phyloP scores from a whole-genome alignment of 2,329 filamentous ascomycete species.

The Byssoonygena ceratinophila region DNA sequence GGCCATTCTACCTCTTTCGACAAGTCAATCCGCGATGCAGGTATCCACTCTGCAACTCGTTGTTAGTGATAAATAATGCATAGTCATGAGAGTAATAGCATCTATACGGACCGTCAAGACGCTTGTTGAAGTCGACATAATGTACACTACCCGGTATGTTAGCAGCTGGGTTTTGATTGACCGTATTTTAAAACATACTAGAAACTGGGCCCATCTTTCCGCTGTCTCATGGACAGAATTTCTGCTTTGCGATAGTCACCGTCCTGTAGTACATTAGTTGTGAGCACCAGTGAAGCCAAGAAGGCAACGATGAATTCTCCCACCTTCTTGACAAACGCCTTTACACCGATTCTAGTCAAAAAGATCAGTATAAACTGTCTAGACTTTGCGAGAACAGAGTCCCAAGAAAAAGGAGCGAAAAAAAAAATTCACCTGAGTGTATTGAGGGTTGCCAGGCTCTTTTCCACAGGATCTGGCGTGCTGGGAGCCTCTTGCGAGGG shows the following conservation, averaged over 20 bases:
- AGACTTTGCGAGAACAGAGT: neutral
- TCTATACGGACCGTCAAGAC: slow-evolving; percentile 45
- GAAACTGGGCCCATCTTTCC: slow-evolving; percentile 77
- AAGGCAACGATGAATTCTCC: slow-evolving; percentile 27
- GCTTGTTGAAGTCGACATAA: slow-evolving; percentile 97
- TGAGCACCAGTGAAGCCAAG: slow-evolving; percentile 9
- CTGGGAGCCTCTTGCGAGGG: slow-evolving; percentile 43
- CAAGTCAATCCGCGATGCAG: slow-evolving; percentile 71
- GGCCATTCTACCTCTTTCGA: slow-evolving; percentile 93
- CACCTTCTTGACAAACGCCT: slow-evolving; percentile 60
- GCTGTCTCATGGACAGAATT: slow-evolving; percentile 86
- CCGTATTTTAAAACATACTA: slow-evolving; percentile 53
- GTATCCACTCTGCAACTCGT: slow-evolving; percentile 65
- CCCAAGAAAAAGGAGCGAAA: neutral
- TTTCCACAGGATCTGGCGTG: slow-evolving; percentile 55
- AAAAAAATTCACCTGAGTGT: slow-evolving; percentile 54
- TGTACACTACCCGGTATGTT: slow-evolving; percentile 52
- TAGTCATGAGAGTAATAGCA: neutral
- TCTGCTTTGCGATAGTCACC: slow-evolving; percentile 83
- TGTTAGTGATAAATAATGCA: neutral
- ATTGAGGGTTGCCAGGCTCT: slow-evolving; percentile 71
- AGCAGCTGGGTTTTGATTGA: slow-evolving; percentile 17
- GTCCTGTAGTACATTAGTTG: slow-evolving; percentile 41
- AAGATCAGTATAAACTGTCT: slow-evolving; percentile 11
- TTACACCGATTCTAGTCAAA: slow-evolving; percentile 49